Percentiles rank a stretch among this genome's conserved stretches.
phyloP scores from a whole-genome alignment of 768 basidiomycete species.

The Leucocoprinus sp. region DNA sequence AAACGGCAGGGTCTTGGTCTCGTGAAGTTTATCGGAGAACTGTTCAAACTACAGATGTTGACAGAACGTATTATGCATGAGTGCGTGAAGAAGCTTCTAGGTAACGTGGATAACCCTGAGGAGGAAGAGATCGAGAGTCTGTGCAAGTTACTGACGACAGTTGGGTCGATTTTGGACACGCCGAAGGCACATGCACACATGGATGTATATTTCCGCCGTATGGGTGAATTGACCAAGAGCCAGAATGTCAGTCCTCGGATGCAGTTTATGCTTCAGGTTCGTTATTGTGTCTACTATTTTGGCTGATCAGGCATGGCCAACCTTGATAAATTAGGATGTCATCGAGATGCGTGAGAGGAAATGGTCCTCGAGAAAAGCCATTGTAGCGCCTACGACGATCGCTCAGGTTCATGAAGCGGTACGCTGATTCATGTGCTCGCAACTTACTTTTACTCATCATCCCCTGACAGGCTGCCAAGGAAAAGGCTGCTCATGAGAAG shows the following conservation, averaged over 20 bases:
- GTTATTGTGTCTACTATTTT: constrained; percentile 16
- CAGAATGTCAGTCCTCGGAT: constrained; percentile 76
- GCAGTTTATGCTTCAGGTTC: constrained; percentile 91
- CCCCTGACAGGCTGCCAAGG: constrained; percentile 61
- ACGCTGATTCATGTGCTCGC: constrained; percentile 33
- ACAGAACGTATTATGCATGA: constrained; percentile 98
- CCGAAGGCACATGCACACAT: constrained; percentile 77
- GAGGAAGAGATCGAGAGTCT: constrained; percentile 97
- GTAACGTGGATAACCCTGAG: constrained; percentile 91
- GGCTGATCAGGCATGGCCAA: background rate
- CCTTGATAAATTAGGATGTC: constrained; percentile 54
- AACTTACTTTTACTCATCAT: constrained; percentile 3
- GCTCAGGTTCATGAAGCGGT: constrained; percentile 85
- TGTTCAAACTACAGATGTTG: constrained; percentile 98
- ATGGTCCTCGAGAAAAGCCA: constrained; percentile 68
- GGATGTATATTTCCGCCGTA: constrained; percentile 88
- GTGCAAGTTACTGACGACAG: constrained; percentile 87
- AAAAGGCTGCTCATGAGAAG: constrained; percentile 60
- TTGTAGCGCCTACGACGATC: constrained; percentile 79
- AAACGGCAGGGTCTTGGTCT: constrained; percentile 96
- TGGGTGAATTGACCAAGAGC: constrained; percentile 76
- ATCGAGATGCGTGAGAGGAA: constrained; percentile 79
- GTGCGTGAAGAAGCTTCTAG: constrained; percentile 91
- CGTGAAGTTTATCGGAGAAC: constrained; percentile 96
- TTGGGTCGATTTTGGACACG: constrained; percentile 78